Percentiles rank a stretch among this genome's conserved stretches.
phyloP scores from a whole-genome alignment of 371 early-diverging fungal species.

The Parasitella parasitica region DNA sequence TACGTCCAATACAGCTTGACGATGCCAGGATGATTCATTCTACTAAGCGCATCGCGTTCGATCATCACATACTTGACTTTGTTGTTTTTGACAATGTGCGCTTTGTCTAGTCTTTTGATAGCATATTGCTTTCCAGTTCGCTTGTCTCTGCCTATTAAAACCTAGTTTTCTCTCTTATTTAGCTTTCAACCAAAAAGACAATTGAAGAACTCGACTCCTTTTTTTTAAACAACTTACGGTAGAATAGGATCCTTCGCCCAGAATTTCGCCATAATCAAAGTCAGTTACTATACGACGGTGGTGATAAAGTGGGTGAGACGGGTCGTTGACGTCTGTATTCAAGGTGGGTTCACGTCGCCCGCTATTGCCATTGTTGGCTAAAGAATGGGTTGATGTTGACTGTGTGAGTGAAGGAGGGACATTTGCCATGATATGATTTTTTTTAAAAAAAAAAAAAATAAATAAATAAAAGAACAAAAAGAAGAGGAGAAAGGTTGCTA shows the following conservation, averaged over 20 bases:
- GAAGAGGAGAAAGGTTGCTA: too few relatives aligned
- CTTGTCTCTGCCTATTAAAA: constrained; percentile 71
- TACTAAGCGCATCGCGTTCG: constrained; percentile 87
- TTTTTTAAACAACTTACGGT: constrained; percentile 69
- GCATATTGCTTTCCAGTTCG: constrained; percentile 75
- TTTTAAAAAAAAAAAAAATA: too few relatives aligned
- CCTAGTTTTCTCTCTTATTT: too few relatives aligned
- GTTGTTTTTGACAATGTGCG: constrained; percentile 88
- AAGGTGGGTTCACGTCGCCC: neutral
- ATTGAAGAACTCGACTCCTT: too few relatives aligned
- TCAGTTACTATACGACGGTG: constrained; percentile 56
- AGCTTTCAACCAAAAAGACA: too few relatives aligned
- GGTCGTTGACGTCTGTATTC: constrained; percentile 41
- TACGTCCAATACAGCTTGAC: constrained; percentile 93
- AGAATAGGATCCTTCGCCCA: constrained; percentile 97
- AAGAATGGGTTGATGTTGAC: constrained; percentile 24
- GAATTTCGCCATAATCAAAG: constrained; percentile 79
- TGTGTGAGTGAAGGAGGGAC: constrained; percentile 63
- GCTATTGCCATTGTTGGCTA: neutral
- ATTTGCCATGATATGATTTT: neutral
- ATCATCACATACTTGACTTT: constrained; percentile 94
- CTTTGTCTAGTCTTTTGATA: constrained; percentile 92
- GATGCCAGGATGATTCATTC: constrained; percentile 86
- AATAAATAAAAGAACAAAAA: too few relatives aligned
- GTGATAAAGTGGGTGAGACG: constrained; percentile 40